These are phyloP conservation scores for Saccharomycopsis capsularis DNA, from an alignment of 805 yeast species.

Conservation along the genomic window DNA sequence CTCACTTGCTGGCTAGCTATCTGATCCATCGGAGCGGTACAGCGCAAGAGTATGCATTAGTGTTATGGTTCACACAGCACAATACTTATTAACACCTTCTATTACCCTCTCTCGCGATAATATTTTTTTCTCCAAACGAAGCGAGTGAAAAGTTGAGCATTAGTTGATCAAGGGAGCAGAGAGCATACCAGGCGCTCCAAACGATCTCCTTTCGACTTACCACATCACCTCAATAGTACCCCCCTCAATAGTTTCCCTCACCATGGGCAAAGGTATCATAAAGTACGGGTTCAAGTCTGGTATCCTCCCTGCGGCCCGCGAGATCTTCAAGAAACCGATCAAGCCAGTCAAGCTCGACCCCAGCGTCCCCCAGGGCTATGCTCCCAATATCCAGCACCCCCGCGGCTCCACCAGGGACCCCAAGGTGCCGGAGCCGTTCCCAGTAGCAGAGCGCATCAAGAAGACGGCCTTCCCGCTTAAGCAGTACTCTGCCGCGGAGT, in stretches of 20 bases:
- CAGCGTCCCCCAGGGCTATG: constrained; percentile 57
- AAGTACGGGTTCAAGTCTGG: constrained; percentile 63
- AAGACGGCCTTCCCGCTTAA: constrained; percentile 44
- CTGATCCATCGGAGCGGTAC: too few species aligned
- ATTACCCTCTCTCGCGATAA: too few species aligned
- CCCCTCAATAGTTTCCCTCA: not conserved
- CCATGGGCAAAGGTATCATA: constrained; percentile 42
- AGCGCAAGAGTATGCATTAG: too few species aligned
- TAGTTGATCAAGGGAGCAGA: too few species aligned
- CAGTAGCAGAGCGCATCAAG: constrained; percentile 54
- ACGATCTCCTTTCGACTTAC: too few species aligned
- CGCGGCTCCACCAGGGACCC: constrained; percentile 53
- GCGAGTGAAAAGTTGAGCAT: too few species aligned
- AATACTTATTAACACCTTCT: too few species aligned
- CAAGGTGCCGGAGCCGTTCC: constrained; percentile 42
- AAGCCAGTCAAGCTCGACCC: constrained; percentile 45
- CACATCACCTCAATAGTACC: too few species aligned
- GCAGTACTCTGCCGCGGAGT: constrained; percentile 28
- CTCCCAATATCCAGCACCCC: constrained; percentile 64
- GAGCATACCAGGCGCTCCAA: too few species aligned
- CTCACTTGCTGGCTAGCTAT: too few species aligned
- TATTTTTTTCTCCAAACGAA: too few species aligned
- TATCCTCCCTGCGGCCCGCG: constrained; percentile 69
- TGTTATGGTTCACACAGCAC: too few species aligned
- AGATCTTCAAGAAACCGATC: constrained; percentile 61